These are phyloP conservation scores for Salix udensis DNA, from an alignment of 345 rosid species.

Conservation along the genomic window DNA sequence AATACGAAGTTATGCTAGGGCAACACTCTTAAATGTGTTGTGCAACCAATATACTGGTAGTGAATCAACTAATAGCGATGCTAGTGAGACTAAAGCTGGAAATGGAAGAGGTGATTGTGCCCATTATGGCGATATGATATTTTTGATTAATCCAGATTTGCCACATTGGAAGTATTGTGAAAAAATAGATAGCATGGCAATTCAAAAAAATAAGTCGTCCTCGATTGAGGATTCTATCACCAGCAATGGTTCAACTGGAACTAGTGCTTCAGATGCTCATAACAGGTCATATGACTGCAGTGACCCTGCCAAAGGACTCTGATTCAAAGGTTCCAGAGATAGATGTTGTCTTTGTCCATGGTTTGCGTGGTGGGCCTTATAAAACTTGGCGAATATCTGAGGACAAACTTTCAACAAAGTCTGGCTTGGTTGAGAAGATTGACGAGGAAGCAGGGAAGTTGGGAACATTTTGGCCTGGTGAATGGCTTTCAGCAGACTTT, in stretches of 20 bases:
- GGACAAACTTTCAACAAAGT: constrained; percentile 81
- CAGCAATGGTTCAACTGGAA: constrained; percentile 20
- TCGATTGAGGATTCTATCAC: constrained; percentile 26
- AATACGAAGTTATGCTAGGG: constrained; percentile 85
- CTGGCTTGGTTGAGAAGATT: constrained; percentile 92
- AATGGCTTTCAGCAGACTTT: constrained; percentile 90
- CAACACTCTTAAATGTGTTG: constrained; percentile 61
- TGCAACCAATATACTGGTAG: constrained; percentile 47
- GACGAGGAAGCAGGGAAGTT: constrained; percentile 97
- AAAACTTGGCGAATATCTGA: constrained; percentile 94
- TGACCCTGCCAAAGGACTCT: constrained; percentile 27
- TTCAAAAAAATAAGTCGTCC: constrained; percentile 24
- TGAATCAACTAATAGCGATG: constrained; percentile 28
- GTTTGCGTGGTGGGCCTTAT: constrained; percentile 91
- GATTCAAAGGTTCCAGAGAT: constrained; percentile 48
- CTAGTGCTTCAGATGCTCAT: constrained; percentile 25
- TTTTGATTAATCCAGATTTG: constrained; percentile 75
- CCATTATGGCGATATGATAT: constrained; percentile 63
- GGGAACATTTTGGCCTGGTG: constrained; percentile 97
- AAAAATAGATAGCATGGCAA: constrained; percentile 28
- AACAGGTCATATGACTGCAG: constrained; percentile 30
- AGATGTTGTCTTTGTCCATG: constrained; percentile 93
- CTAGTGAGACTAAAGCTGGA: constrained; percentile 31
- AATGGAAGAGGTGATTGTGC: constrained; percentile 50
- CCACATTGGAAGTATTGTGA: constrained; percentile 78